Conservation (phyloP, 345 rosid species). For the Syzygium jambos region DNA sequence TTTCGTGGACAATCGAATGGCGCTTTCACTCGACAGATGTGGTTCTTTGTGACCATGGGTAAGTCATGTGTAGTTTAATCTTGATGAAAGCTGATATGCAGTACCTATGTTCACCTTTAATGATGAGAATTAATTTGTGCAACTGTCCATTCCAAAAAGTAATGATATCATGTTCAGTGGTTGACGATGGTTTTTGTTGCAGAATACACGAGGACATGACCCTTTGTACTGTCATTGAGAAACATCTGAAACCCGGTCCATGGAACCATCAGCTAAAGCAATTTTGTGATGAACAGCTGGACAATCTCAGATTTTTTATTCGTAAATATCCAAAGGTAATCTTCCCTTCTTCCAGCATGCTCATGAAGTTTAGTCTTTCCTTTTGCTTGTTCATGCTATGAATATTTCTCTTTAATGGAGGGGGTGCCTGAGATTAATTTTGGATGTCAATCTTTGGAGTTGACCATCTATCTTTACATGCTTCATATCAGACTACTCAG, state of each 20-base stretch:
- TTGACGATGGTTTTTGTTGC: conserved; percentile 6
- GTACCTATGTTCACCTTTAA: neutral
- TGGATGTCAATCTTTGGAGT: neutral
- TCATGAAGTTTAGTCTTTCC: neutral
- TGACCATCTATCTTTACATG: neutral
- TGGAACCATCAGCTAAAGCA: conserved; percentile 56
- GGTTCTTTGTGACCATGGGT: conserved; percentile 61
- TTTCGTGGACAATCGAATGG: conserved; percentile 93
- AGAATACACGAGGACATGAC: conserved; percentile 63
- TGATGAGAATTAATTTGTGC: neutral
- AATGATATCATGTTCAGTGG: neutral
- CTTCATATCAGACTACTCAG: neutral
- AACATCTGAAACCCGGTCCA: conserved; percentile 73
- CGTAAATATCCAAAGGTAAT: conserved; percentile 51
- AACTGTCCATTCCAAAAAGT: neutral
- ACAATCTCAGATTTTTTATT: conserved; percentile 57
- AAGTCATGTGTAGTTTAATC: conserved; percentile 8
- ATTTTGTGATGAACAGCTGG: conserved; percentile 52
- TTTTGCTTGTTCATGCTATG: neutral
- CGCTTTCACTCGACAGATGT: conserved; percentile 67
- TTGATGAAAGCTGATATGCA: neutral
- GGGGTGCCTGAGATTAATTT: neutral
- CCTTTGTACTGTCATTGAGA: conserved; percentile 44
- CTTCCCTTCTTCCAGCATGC: neutral
- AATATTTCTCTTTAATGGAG: neutral